Evolutionary conservation across 1,284 basidiomycete species (phyloP), one percentile per base, ranked within the genome.

Genomic region (Heterobasidion annosum): DNA sequence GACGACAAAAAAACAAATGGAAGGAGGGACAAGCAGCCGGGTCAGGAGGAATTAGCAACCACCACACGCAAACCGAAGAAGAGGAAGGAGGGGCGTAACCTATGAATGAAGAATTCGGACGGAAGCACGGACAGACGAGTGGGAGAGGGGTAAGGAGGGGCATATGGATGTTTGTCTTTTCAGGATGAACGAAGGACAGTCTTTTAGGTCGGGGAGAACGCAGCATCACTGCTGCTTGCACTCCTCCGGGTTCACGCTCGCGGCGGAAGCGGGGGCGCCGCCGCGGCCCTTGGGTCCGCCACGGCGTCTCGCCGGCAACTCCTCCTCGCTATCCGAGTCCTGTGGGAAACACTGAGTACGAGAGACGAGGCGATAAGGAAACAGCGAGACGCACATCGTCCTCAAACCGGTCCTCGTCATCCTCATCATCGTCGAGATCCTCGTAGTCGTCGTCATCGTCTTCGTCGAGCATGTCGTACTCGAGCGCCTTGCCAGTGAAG

Each of bases 401-500:
- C 62, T 79, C 79, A 57, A 78, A 78, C 34, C 77, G 75, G 56
- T 75, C 79, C 40, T 70, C 71, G 35, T 70, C 68, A 12, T 68
- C 71, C n/a, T 75, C 73, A 6, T 72, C 73, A 13, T 84, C 81
- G 34, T 83, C 82, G 8, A 83, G 79, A 1, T 78, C 70, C 25
- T 81, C 77, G 35, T 82, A 80, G 15, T 81, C 81, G 16, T 83
- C 83, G 15, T 84, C 81, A 0, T 82, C 83, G 7, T 88, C 85
- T 0, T 88, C 85, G 5, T 85, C 88, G 58, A 86, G 67, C 61
- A 85, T 79, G 62, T 97, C 95, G 67, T 88, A 94, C 64, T 92
- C 85, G 53, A 98, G 81, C 16, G 94, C 93, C 74, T 97, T 96
- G 65, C 96, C 96, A 16, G 95, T 98, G 73, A 98, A 98, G 76